Evolutionary conservation across 83 land plant species (phyloP).

Genomic region (Picea abies): DNA sequence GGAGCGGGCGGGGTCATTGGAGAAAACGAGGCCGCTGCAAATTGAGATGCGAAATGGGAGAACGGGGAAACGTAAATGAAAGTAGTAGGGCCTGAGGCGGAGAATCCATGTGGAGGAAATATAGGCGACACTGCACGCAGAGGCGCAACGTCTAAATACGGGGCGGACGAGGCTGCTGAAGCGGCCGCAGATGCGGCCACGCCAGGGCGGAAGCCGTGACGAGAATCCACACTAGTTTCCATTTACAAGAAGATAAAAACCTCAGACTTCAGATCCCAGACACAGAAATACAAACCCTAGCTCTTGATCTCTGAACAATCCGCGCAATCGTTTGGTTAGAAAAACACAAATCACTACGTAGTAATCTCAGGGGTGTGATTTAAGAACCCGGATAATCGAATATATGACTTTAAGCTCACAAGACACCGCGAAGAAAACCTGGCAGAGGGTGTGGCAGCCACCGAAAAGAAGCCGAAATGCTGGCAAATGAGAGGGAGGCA

Average conservation of each 20-base stretch:
- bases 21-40: not conserved
- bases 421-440: not conserved
- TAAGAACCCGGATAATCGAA: not conserved
- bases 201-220: not conserved
- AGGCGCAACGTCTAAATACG: constrained; percentile 7
- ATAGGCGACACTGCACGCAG: constrained; percentile 1
- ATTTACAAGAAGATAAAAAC: not conserved
- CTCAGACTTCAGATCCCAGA: not conserved
- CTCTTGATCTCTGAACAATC: not conserved
- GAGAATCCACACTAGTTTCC: not conserved
- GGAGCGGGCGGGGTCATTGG: not conserved
- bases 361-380: not conserved
- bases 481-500: not conserved
- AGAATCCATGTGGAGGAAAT: not conserved
- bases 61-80: constrained; percentile 9
- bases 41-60: constrained; percentile 5
- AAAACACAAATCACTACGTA: not conserved
- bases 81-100: not conserved
- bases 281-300: not conserved
- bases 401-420: not conserved
- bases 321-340: too few species aligned
- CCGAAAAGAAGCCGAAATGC: not conserved
- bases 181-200: not conserved
- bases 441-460: not conserved
- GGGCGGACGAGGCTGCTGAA: not conserved